phyloP scores from a whole-genome alignment of 495 filamentous ascomycete species.

The Penicillium cosmopolitanum region DNA sequence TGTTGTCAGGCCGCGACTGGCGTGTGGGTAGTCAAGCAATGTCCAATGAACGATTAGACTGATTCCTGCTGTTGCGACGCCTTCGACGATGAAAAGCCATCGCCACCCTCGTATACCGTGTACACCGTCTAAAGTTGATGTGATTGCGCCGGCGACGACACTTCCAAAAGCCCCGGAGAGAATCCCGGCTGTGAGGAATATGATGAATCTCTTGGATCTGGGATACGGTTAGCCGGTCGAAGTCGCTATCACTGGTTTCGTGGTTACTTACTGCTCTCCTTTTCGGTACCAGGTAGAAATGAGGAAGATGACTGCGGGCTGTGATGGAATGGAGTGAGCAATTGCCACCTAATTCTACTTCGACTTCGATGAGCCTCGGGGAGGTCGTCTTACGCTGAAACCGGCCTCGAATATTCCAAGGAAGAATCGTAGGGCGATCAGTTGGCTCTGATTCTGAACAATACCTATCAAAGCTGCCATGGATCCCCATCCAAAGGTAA shows the following conservation, averaged over 20 bases:
- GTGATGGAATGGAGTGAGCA: background rate
- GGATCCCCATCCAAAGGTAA: background rate
- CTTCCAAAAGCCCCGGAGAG: conserved; percentile 48
- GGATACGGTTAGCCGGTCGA: background rate
- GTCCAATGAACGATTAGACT: conserved; percentile 18
- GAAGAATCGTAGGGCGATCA: background rate
- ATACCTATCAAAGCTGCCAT: background rate
- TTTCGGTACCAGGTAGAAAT: conserved; percentile 52
- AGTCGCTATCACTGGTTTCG: background rate
- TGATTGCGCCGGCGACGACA: conserved; percentile 47
- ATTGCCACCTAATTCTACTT: too few relatives aligned
- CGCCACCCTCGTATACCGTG: conserved; percentile 49
- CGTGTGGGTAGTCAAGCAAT: conserved; percentile 10
- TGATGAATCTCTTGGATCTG: conserved; percentile 29
- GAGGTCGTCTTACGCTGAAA: background rate
- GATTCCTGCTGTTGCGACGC: conserved; percentile 22
- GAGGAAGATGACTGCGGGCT: conserved; percentile 45
- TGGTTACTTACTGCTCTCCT: conserved; percentile 36
- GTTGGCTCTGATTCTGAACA: background rate
- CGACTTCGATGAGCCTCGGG: too few relatives aligned
- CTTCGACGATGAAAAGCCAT: conserved; percentile 45
- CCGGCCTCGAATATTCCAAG: background rate
- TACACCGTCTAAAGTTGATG: conserved; percentile 35
- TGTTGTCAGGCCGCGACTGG: conserved; percentile 3
- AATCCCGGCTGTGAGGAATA: conserved; percentile 49